Evolutionary conservation across 2,329 filamentous ascomycete genomes (phyloP).

Genomic region (Mollisia scopiformis): DNA sequence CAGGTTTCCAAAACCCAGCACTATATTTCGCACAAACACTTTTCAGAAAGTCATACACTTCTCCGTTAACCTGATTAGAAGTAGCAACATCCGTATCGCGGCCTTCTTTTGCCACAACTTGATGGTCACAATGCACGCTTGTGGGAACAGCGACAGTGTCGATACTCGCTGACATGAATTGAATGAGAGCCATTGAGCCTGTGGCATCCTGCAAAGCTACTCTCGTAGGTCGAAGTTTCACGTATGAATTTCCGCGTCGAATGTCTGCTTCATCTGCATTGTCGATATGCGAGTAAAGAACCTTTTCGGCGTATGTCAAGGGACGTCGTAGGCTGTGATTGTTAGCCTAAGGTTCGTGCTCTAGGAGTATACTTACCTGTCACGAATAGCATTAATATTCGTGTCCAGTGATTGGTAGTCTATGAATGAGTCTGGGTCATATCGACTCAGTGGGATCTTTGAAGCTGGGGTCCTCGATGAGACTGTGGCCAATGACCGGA

Average conservation of each 20-base stretch:
- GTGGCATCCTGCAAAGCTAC: slow-evolving; percentile 48
- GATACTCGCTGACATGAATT: slow-evolving; percentile 46
- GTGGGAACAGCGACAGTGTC: slow-evolving; percentile 44
- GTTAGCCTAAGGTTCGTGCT: too few species aligned
- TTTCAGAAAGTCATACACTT: slow-evolving; percentile 41
- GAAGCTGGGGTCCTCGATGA: too few species aligned
- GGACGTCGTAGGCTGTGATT: too few species aligned
- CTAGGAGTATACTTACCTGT: too few species aligned
- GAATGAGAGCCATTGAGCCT: slow-evolving; percentile 45
- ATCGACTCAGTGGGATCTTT: too few species aligned
- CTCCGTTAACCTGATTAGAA: slow-evolving; percentile 32
- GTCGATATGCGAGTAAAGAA: slow-evolving; percentile 43
- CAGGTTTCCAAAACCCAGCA: slow-evolving; percentile 42
- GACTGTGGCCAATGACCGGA: too few species aligned
- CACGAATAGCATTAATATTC: too few species aligned
- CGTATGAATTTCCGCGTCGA: slow-evolving; percentile 41
- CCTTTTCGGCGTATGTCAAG: slow-evolving; percentile 35
- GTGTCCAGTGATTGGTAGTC: too few species aligned
- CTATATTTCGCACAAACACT: slow-evolving; percentile 44
- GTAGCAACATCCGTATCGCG: slow-evolving; percentile 37
- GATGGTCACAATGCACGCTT: slow-evolving; percentile 34
- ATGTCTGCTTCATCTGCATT: slow-evolving; percentile 34
- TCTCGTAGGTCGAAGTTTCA: slow-evolving; percentile 41
- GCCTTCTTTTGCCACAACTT: slow-evolving; percentile 40
- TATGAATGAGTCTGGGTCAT: too few species aligned